These are phyloP conservation scores for Vinca minor DNA, from an alignment of 257 asterid genomes.

Conservation along the genomic window DNA sequence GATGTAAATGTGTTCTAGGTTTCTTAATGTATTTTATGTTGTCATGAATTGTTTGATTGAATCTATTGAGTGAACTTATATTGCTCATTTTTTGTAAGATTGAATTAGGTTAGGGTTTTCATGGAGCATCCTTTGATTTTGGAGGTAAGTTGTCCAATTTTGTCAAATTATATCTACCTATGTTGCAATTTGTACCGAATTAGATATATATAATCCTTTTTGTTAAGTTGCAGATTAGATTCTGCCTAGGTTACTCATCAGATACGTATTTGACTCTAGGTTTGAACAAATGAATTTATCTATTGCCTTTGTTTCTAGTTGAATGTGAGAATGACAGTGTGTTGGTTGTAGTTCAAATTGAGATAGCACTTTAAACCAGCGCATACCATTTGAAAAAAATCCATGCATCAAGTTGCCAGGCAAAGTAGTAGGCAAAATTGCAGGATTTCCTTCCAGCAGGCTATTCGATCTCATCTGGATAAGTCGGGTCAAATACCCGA, in stretches of 20 bases:
- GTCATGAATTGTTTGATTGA: conserved; percentile 8
- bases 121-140: not conserved
- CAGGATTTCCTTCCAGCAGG: no score
- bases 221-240: not conserved
- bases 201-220: not conserved
- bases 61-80: not conserved
- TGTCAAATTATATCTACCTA: no score
- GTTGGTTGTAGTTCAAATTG: no score
- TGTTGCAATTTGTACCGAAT: no score
- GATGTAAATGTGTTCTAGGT: no score
- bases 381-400: not conserved
- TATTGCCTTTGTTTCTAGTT: not conserved
- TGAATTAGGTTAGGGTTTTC: conserved; percentile 7
- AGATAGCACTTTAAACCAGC: not conserved
- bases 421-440: no score
- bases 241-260: not conserved
- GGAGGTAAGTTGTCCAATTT: not conserved
- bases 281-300: not conserved
- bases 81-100: not conserved
- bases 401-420: no score
- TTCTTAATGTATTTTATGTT: not conserved
- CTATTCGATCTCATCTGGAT: no score
- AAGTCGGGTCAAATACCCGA: no score
- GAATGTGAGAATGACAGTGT: no score
- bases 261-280: not conserved